Evolutionary conservation across 495 filamentous ascomycete genomes (phyloP), one percentile per base, ranked within the genome.

Genomic region (Daldinia childiae): DNA sequence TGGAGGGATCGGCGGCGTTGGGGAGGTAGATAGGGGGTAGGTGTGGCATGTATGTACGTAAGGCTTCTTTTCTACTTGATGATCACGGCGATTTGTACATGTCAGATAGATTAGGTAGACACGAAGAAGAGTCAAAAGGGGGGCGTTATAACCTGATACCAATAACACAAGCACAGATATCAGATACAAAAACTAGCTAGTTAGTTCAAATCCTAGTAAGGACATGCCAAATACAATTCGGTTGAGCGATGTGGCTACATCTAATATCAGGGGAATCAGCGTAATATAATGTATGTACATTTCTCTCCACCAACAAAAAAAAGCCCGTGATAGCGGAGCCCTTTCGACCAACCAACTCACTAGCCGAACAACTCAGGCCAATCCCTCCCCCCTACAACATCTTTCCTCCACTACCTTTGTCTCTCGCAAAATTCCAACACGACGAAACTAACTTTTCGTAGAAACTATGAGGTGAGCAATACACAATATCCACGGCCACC

Each of bases 391-490:
- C 2, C 26, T 55, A 1, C 9, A 48, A 21, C 21, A 21, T 39
- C 32, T 11, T 55, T 15, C 14, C 24, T 55, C 32, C 21, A 52
- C 32, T 14, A 52, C 24, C 30, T 43, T 21, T 24, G 50, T 27
- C 9, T 39, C 56, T 27, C 8, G 41, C 56, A 30, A 30, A 60
- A 54, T 34, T 60, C 64, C 64, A 66, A 59, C 57, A 59, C 57
- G 24, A 34, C 30, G 27, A 43, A 41, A 66, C 36, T 24, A 56
- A 60, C 64, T 66, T 66, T 66, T 66, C 48, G 64, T 66, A 43
- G 56, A 27, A 55, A 43, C 32, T 36, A 43, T 45, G 32, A 54
- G 64, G 48, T 56, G 64, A 59, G 48, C 55, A 51, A 66, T 39
- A 58, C 58, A 58, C 5, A 21, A 12, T 48, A 58, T 58, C 56